Conservation (phyloP, 768 basidiomycete species). For the Lactarius psammicola region DNA sequence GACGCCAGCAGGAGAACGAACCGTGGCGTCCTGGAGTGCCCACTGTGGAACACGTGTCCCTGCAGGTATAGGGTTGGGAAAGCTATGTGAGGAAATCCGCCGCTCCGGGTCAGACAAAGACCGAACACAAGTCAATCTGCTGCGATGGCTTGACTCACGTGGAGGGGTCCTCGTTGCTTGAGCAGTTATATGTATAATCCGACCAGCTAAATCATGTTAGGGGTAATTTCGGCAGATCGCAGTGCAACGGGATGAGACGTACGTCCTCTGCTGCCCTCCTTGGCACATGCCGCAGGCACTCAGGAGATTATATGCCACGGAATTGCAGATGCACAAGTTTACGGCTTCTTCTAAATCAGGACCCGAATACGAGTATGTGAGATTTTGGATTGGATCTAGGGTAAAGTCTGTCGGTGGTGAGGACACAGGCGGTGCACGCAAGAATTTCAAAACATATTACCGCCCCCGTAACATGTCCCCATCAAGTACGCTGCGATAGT, state of each 20-base stretch:
- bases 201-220: background rate
- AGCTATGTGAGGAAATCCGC: background rate
- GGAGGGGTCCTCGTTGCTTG: background rate
- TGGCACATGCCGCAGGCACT: background rate
- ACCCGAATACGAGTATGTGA: background rate
- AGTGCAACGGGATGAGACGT: background rate
- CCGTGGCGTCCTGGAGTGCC: slow-evolving; percentile 14
- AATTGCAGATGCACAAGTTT: background rate
- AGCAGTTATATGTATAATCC: background rate
- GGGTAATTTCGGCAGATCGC: no score
- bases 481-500: background rate
- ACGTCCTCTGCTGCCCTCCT: background rate
- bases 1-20: background rate
- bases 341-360: background rate
- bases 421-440: background rate
- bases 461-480: background rate
- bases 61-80: slow-evolving; percentile 15
- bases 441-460: background rate
- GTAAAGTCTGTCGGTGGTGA: background rate
- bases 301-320: background rate
- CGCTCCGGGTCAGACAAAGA: background rate
- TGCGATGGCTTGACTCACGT: background rate
- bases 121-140: background rate
- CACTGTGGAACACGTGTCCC: slow-evolving; percentile 15
- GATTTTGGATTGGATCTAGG: background rate